A percentile compares a stretch with the other conserved stretches of the same genome.
These are phyloP conservation scores for Beauveria sp. DNA, from an alignment of 2,329 filamentous ascomycete genomes.

Conservation along the genomic window DNA sequence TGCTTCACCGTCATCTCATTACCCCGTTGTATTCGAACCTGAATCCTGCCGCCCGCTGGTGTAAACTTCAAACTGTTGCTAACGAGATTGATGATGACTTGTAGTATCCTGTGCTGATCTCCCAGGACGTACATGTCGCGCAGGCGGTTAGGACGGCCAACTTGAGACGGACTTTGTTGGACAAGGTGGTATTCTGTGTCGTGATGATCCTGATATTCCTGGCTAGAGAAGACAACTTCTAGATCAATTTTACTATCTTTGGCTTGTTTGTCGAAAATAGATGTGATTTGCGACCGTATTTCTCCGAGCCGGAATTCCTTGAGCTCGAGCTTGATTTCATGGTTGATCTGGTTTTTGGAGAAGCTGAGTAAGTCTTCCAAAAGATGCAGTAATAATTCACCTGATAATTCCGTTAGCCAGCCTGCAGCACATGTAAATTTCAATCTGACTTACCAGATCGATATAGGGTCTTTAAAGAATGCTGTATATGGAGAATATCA, in stretches of 20 bases:
- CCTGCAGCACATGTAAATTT: not conserved
- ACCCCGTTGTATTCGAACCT: slow-evolving; percentile 67
- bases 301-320: slow-evolving; percentile 81
- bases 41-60: slow-evolving; percentile 64
- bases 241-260: slow-evolving; percentile 71
- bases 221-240: slow-evolving; percentile 57
- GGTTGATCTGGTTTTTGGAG: slow-evolving; percentile 89
- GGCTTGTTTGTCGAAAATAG: slow-evolving; percentile 87
- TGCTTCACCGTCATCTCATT: slow-evolving; percentile 39
- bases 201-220: slow-evolving; percentile 12
- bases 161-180: not conserved
- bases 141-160: slow-evolving; percentile 47
- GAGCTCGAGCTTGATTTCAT: slow-evolving; percentile 73
- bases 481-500: slow-evolving; percentile 67
- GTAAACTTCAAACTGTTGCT: slow-evolving; percentile 93
- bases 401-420: slow-evolving; percentile 12
- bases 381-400: slow-evolving; percentile 75
- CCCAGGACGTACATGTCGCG: slow-evolving; percentile 87
- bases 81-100: slow-evolving; percentile 89
- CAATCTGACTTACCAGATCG: slow-evolving; percentile 51
- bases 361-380: slow-evolving; percentile 87
- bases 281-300: slow-evolving; percentile 70
- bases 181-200: not conserved
- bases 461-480: slow-evolving; percentile 81
- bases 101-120: slow-evolving; percentile 84